Percentiles rank a stretch among this genome's conserved stretches.
These are phyloP conservation scores for Xylariaceae sp. DNA, from an alignment of 2,329 filamentous ascomycete species.

Conservation along the genomic window DNA sequence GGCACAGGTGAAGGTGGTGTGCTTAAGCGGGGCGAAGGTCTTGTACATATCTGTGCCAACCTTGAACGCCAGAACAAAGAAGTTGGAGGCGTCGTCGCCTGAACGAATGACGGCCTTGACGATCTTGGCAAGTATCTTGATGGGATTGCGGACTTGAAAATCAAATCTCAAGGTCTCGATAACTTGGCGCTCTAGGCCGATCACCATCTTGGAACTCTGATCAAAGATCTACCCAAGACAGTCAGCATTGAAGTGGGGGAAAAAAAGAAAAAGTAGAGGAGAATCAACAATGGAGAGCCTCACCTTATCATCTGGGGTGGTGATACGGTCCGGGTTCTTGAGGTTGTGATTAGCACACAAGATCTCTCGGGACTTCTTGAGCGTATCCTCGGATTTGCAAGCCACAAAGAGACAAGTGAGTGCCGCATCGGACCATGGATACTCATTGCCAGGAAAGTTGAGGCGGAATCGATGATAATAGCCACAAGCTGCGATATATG, in stretches of 20 bases:
- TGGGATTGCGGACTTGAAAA: constrained; percentile 87
- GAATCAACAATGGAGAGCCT: constrained; percentile 33
- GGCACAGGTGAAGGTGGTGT: constrained; percentile 84
- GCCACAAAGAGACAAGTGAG: constrained; percentile 88
- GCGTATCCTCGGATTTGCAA: constrained; percentile 96
- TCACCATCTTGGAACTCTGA: constrained; percentile 76
- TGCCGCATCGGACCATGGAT: constrained; percentile 85
- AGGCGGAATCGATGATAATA: constrained; percentile 96
- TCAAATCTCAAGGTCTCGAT: constrained; percentile 94
- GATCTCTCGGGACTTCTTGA: constrained; percentile 95
- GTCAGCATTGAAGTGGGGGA: constrained; percentile 13
- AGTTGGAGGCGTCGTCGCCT: constrained; percentile 55
- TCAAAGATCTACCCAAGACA: constrained; percentile 73
- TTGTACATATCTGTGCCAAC: constrained; percentile 91
- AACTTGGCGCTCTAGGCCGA: constrained; percentile 89
- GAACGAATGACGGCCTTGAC: constrained; percentile 61
- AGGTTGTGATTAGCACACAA: constrained; percentile 89
- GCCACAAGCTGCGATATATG: constrained; percentile 87
- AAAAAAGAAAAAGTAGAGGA: too few species aligned
- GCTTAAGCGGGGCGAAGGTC: constrained; percentile 91
- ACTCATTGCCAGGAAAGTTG: constrained; percentile 82
- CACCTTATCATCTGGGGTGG: constrained; percentile 82
- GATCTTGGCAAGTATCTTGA: constrained; percentile 84
- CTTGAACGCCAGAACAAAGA: constrained; percentile 75
- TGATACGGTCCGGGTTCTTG: constrained; percentile 72